Evolutionary conservation across 2,329 filamentous ascomycete genomes (phyloP).

Genomic region (Pleomassaria siparia): DNA sequence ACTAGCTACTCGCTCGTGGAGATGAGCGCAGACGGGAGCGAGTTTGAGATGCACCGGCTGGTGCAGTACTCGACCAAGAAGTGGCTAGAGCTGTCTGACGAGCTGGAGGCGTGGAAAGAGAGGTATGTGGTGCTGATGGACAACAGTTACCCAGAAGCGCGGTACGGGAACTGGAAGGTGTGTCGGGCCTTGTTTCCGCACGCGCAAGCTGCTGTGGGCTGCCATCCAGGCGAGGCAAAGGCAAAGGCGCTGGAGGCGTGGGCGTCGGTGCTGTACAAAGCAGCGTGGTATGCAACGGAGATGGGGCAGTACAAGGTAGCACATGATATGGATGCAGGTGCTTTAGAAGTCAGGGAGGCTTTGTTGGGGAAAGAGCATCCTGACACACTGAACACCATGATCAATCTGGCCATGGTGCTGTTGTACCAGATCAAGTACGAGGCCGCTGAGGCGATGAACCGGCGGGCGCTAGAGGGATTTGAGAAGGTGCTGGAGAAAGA

Average conservation of each 20-base stretch:
- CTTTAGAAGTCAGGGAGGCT: slow-evolving; percentile 4
- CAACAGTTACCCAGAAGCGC: slow-evolving; percentile 25
- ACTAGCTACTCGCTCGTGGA: slow-evolving; percentile 8
- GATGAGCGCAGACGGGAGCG: slow-evolving; percentile 6
- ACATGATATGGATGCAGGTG: slow-evolving; percentile 2
- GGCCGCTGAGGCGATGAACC: background rate
- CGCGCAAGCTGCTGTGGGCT: slow-evolving; percentile 11
- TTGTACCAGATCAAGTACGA: background rate
- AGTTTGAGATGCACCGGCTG: slow-evolving; percentile 48
- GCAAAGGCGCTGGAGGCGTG: background rate
- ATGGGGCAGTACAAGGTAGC: slow-evolving; percentile 5
- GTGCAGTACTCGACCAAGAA: slow-evolving; percentile 40
- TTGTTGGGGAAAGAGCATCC: slow-evolving; percentile 1
- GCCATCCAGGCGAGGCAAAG: slow-evolving; percentile 1
- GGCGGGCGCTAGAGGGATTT: background rate
- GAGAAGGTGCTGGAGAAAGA: background rate
- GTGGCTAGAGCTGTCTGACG: slow-evolving; percentile 15
- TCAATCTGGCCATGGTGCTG: background rate
- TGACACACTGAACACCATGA: slow-evolving; percentile 3
- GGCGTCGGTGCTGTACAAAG: slow-evolving; percentile 6
- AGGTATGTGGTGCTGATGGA: slow-evolving; percentile 30
- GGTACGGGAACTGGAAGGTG: slow-evolving; percentile 35
- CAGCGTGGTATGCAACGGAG: slow-evolving; percentile 9
- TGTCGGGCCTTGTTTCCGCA: slow-evolving; percentile 38
- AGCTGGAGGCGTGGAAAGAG: slow-evolving; percentile 32